Conservation (phyloP, 1,139 yeast genomes). For the Candida sp. region DNA sequence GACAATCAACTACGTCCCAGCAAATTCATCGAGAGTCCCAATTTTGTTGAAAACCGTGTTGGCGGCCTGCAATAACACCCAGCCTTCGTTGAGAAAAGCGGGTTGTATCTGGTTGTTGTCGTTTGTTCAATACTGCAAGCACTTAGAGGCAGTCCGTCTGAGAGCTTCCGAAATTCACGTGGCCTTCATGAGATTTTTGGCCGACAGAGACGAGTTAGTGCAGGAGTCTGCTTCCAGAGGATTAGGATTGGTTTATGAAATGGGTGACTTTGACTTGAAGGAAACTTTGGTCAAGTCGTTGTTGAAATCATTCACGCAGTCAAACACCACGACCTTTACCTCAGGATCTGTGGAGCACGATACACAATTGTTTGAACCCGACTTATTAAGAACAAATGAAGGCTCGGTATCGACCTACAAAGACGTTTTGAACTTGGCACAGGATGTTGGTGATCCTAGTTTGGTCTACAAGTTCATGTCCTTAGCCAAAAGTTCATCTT, state of each 20-base stretch:
- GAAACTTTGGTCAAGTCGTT: slow-evolving; percentile 79
- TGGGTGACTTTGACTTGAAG: slow-evolving; percentile 70
- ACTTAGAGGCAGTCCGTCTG: slow-evolving; percentile 42
- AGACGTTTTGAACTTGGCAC: slow-evolving; percentile 82
- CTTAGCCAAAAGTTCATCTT: slow-evolving; percentile 81
- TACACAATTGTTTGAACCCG: slow-evolving; percentile 86
- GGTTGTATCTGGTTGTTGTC: slow-evolving; percentile 90
- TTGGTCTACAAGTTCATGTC: slow-evolving; percentile 96
- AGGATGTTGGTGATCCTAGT: slow-evolving; percentile 96
- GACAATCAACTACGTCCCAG: slow-evolving; percentile 20
- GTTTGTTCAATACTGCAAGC: slow-evolving; percentile 73
- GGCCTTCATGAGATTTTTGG: slow-evolving; percentile 74
- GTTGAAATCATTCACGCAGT: slow-evolving; percentile 78
- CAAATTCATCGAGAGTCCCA: slow-evolving; percentile 27
- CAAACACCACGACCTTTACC: slow-evolving; percentile 53
- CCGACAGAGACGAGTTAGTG: slow-evolving; percentile 80
- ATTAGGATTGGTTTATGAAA: slow-evolving; percentile 77
- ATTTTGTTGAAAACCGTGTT: slow-evolving; percentile 52
- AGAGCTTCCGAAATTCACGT: slow-evolving; percentile 65
- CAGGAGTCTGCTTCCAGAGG: slow-evolving; percentile 96
- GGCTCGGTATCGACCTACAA: slow-evolving; percentile 90
- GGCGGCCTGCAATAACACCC: slow-evolving; percentile 60
- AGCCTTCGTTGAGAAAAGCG: slow-evolving; percentile 75
- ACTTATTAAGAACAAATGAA: slow-evolving; percentile 77
- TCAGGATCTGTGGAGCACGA: slow-evolving; percentile 80